Evolutionary conservation across 306 rosid genomes (phyloP).

Genomic region (Inga oerstediana): DNA sequence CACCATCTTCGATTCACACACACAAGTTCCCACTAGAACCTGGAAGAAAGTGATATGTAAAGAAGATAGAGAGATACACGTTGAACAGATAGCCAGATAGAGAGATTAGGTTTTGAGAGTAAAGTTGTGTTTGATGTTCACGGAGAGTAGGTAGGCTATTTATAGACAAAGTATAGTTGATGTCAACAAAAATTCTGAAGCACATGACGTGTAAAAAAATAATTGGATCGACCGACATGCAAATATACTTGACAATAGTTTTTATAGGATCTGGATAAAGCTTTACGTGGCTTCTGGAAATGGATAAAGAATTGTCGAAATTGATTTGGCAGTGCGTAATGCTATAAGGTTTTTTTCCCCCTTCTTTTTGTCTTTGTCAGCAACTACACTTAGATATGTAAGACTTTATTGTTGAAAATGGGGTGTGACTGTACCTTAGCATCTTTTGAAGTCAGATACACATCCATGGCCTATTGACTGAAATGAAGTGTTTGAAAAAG

Average conservation of each 20-base stretch:
- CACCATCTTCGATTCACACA: constrained; percentile 22
- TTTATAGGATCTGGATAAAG: constrained; percentile 15
- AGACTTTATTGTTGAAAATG: not conserved
- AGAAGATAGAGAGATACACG: too few relatives aligned
- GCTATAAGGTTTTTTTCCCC: not conserved
- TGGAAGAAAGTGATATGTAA: too few relatives aligned
- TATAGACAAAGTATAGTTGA: not conserved
- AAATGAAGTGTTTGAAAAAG: not conserved
- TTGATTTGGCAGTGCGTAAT: not conserved
- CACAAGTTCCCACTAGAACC: not conserved
- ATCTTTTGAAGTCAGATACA: not conserved
- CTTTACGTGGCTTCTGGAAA: not conserved
- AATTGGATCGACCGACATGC: not conserved
- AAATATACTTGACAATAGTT: not conserved
- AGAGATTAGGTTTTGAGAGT: not conserved
- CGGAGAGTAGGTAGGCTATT: not conserved
- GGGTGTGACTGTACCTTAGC: not conserved
- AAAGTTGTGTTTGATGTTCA: not conserved
- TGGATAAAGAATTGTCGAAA: too few relatives aligned
- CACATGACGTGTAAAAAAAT: too few relatives aligned
- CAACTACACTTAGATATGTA: not conserved
- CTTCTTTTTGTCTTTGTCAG: not conserved
- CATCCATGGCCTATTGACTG: not conserved
- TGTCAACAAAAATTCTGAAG: too few relatives aligned
- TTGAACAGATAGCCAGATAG: too few relatives aligned